These are phyloP conservation scores for Trapa incisa DNA, from an alignment of 345 rosid species.

Conservation along the genomic window DNA sequence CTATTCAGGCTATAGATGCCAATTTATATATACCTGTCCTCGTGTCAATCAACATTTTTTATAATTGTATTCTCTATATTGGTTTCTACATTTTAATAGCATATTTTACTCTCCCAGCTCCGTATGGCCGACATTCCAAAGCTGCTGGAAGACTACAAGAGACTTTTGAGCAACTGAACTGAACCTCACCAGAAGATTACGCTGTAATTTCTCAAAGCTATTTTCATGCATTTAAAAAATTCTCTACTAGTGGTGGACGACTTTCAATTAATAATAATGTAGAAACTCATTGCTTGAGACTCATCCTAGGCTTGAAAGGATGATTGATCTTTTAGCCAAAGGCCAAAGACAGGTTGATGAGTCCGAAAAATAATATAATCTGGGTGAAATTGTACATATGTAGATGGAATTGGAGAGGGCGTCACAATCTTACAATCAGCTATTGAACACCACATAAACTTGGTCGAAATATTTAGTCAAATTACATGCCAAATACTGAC, in stretches of 20 bases:
- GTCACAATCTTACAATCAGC: background rate
- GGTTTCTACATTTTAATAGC: background rate
- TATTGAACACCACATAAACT: background rate
- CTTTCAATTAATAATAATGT: too few species aligned
- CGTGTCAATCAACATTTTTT: background rate
- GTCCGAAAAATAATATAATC: background rate
- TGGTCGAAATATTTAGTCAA: background rate
- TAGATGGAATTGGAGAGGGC: too few species aligned
- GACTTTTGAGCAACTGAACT: conserved; percentile 26
- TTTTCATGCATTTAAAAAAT: too few species aligned
- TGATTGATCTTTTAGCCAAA: too few species aligned
- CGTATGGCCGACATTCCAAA: conserved; percentile 68
- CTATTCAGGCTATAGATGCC: background rate
- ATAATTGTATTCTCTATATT: background rate
- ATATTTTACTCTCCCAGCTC: conserved; percentile 38
- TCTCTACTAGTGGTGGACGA: too few species aligned
- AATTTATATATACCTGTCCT: background rate
- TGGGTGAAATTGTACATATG: too few species aligned
- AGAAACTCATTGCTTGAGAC: too few species aligned
- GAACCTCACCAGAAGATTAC: background rate
- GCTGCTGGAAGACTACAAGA: conserved; percentile 65
- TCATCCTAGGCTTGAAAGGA: too few species aligned
- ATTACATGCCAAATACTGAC: too few species aligned
- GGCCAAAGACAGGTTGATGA: too few species aligned
- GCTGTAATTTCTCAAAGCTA: too few species aligned